A percentile compares a stretch with the other conserved stretches of the same genome.
Evolutionary conservation across 164 flowering plant genomes (phyloP).

Genomic region (Nymphaea colorata): DNA sequence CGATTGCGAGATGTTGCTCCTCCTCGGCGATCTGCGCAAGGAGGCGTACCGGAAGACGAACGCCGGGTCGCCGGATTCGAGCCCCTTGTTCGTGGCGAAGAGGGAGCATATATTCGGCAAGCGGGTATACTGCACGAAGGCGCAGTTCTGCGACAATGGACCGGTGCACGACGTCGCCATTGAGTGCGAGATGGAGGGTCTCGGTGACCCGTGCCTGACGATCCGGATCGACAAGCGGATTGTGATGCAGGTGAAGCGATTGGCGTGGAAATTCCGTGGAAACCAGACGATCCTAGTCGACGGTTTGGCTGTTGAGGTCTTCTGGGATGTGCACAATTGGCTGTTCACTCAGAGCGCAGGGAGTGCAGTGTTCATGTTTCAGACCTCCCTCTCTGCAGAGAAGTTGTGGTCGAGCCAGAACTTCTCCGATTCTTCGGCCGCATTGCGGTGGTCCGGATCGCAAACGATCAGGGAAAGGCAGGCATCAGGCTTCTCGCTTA

Average conservation of each 20-base stretch:
- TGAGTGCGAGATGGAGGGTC: slow-evolving; percentile 20
- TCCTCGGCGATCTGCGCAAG: slow-evolving; percentile 29
- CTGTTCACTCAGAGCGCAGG: slow-evolving; percentile 18
- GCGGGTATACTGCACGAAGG: slow-evolving; percentile 21
- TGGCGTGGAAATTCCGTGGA: slow-evolving; percentile 38
- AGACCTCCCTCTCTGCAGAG: slow-evolving; percentile 18
- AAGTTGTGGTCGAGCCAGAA: slow-evolving; percentile 12
- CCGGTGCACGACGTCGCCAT: slow-evolving; percentile 20
- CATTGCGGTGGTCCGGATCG: slow-evolving; percentile 18
- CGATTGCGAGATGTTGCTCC: slow-evolving; percentile 21
- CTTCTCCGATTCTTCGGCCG: slow-evolving; percentile 6
- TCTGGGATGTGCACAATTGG: slow-evolving; percentile 35
- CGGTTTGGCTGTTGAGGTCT: slow-evolving; percentile 27
- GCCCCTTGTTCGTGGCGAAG: slow-evolving; percentile 22
- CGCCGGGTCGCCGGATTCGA: slow-evolving; percentile 7
- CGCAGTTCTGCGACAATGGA: slow-evolving; percentile 31
- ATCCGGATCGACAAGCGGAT: slow-evolving; percentile 24
- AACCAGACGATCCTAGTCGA: slow-evolving; percentile 33
- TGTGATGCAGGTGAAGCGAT: slow-evolving; percentile 29
- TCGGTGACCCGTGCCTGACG: slow-evolving; percentile 20
- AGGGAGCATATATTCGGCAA: slow-evolving; percentile 38
- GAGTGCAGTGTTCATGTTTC: slow-evolving; percentile 28
- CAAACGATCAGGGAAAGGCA: slow-evolving; percentile 20
- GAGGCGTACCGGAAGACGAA: slow-evolving; percentile 26
- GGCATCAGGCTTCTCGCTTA: slow-evolving; percentile 24